Base-by-base conservation (phyloP, 2,329 filamentous ascomycete genomes). In the Emmonsia crescens region DNA sequence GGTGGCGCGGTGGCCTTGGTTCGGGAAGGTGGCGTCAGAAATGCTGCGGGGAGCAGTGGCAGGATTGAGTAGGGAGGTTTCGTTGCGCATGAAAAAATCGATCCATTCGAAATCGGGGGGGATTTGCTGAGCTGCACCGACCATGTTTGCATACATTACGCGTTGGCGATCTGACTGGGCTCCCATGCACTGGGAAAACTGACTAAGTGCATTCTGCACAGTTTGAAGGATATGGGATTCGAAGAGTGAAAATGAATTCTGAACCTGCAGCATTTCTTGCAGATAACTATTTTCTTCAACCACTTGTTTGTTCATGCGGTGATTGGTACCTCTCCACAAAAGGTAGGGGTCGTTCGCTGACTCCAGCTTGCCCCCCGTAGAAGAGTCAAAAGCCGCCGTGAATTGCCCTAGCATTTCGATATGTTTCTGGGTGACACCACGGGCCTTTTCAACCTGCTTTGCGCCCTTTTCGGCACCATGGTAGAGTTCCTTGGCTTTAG, bases 241-340 rank as follows among this genome's bases (percentile, higher is more conserved):
- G 68, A 97, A 99, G 44, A 86, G 81, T 61, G 87, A 81, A 73
- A 97, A 96, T 73, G 90, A 90, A 77, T 88, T 87, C 77, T 99
- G 94, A n/a, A 96, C 89, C 10, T 87, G 83, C 64, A 99, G 83
- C 62, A 97, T 83, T 72, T 99, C 94, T 72, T 96, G 90, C 66
- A 88, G 85, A 77, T 95, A 93, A 79, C 92, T 95, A 81, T 99
- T 99, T 79, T 99, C 94, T 72, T 96, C 91, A 55, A 90, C 80
- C 42, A 97, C 84, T 78, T 99, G 94, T 79, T 89, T 93, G 82
- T 90, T 87, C 61, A 99, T 80, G 51, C 91, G 86, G 78, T 96
- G 84, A 66, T 89, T 78, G 62, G 96, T 86, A 63, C 89, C 89
- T 38, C 93, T 86, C 69, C 88, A 85, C 54, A 97, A 74, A 61